Evolutionary conservation across 75 land plant species (phyloP), one percentile per base, ranked within the genome.

Genomic region (Cryptomeria japonica): DNA sequence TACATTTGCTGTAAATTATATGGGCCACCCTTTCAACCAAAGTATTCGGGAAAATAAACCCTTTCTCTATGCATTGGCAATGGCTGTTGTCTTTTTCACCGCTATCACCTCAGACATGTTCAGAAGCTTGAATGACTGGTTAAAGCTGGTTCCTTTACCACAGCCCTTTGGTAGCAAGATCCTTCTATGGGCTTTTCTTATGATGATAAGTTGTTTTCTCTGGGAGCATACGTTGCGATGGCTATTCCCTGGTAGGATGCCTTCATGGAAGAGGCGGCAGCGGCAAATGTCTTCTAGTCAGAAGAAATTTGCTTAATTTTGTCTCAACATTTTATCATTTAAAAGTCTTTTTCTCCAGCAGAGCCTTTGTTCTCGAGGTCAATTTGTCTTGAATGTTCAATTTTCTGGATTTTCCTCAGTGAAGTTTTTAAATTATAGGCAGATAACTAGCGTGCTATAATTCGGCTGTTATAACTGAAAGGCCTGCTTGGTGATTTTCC

Each of bases 1-100:
- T 6, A 98, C 99, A 16, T 98, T 98, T 93, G 99, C 99, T 10
- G 99, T 98, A 70, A 98, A 98, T 88, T 98, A 98, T 88, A 98
- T 98, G 93, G 99, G 99, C 58, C 99, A 95, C 84, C 99, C 99
- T 16, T 98, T 98, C 89, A 98, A 98, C 89, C 99, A 98, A 87
- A 96, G 97, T 83, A 94, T 98, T 18, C 86, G 94, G 12, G 99
- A 98, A 89, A 97, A 97, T 93, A 96, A 92, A 76, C 96, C 99
- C 1, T 98, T 98, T 89, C 68, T 83, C 72, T 95, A 92, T 86
- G 99, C 99, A 1, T 93, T 98, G 28, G 75, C 88, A 42, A 89
- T 88, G 39, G 94, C 99, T 84, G 99, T 91, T 28, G 92, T 90
- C 39, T 98, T 98, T 88, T 98, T 98, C 87, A 92, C 93, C 16